These are phyloP conservation scores for Trametes cubensis DNA, from an alignment of 768 basidiomycete species.

Conservation along the genomic window DNA sequence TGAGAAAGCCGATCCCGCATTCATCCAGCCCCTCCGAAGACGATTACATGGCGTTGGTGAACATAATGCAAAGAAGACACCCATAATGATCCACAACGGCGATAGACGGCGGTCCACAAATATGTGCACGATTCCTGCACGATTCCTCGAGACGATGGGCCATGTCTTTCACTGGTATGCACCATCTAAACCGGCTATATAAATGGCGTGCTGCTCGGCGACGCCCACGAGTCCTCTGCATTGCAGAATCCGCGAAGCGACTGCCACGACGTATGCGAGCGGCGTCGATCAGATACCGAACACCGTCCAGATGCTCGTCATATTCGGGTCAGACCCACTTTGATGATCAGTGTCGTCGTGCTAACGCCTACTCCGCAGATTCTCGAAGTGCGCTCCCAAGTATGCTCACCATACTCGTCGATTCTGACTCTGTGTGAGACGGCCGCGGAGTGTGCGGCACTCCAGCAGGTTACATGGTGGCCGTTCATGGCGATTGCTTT, in stretches of 20 bases:
- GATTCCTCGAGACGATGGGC: too few species aligned
- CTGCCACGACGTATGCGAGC: background rate
- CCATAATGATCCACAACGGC: background rate
- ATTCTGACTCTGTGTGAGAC: constrained; percentile 18
- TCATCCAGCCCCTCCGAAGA: background rate
- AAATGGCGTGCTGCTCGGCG: too few species aligned
- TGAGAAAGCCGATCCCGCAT: too few species aligned
- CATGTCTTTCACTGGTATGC: too few species aligned
- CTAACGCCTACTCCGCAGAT: constrained; percentile 5
- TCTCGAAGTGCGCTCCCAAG: background rate
- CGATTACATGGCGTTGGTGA: too few species aligned
- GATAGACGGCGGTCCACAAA: background rate
- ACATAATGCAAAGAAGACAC: background rate
- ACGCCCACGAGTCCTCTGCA: too few species aligned
- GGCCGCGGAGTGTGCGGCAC: background rate
- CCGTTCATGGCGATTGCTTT: background rate
- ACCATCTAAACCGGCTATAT: too few species aligned
- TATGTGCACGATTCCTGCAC: too few species aligned
- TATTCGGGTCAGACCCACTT: background rate
- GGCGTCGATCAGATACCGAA: background rate
- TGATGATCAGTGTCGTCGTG: constrained; percentile 8
- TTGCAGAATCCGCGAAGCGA: background rate
- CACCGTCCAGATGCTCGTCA: background rate
- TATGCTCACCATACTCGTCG: background rate
- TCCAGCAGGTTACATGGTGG: background rate